phyloP scores from a whole-genome alignment of 2,329 filamentous ascomycete genomes.

The Hysterium pulicare region DNA sequence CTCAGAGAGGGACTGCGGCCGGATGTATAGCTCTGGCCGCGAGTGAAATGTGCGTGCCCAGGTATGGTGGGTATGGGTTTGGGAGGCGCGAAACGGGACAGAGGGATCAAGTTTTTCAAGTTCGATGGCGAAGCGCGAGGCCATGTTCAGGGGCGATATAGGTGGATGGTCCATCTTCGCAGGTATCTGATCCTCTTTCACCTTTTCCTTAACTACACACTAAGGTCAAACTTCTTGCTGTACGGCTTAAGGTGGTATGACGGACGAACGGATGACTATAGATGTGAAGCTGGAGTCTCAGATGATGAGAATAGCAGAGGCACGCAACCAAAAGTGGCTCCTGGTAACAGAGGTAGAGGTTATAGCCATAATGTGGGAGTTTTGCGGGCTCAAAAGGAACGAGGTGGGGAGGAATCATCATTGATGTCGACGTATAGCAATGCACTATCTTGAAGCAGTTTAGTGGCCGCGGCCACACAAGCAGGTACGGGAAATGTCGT shows the following conservation, averaged over 20 bases:
- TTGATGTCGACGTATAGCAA: neutral
- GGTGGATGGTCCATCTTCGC: constrained; percentile 22
- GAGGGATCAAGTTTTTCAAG: constrained; percentile 57
- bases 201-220: neutral
- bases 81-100: constrained; percentile 72
- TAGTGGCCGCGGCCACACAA: neutral
- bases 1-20: constrained; percentile 73
- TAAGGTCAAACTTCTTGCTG: neutral
- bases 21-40: constrained; percentile 85
- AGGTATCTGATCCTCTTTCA: no score
- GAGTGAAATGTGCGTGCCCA: constrained; percentile 94
- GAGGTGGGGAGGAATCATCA: neutral
- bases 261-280: neutral
- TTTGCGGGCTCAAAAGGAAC: neutral
- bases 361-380: neutral
- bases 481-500: no score
- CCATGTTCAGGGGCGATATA: constrained; percentile 27
- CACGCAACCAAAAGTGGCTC: constrained; percentile 1
- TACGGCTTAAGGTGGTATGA: neutral
- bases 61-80: constrained; percentile 76
- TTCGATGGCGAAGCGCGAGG: constrained; percentile 49
- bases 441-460: neutral
- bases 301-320: neutral
- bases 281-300: neutral
- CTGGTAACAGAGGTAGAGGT: neutral